Percentiles rank a stretch among this genome's conserved stretches.
phyloP scores from a whole-genome alignment of 106 monocot species.

The Xerophyta viscosa region DNA sequence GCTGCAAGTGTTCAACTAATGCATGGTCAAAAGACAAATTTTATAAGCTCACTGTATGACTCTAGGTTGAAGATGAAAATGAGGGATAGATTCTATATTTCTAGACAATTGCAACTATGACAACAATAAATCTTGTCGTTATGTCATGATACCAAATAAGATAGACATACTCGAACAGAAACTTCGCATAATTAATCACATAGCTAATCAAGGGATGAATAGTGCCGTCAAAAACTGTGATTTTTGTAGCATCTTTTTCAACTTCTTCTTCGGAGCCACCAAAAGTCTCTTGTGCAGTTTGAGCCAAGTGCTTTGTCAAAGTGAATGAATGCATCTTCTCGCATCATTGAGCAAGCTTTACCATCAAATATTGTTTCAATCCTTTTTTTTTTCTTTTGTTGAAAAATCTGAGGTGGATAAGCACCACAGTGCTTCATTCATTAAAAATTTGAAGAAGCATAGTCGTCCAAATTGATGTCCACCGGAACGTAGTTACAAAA shows the following conservation, averaged over 20 bases:
- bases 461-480: too few species aligned
- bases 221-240: constrained; percentile 58
- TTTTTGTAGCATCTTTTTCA: constrained; percentile 68
- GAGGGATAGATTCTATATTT: too few species aligned
- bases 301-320: constrained; percentile 46
- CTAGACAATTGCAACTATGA: too few species aligned
- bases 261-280: constrained; percentile 63
- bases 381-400: too few species aligned
- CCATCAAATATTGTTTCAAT: constrained; percentile 60
- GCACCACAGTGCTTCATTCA: too few species aligned
- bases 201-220: constrained; percentile 32
- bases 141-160: not conserved
- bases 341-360: constrained; percentile 51
- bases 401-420: too few species aligned
- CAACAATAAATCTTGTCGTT: not conserved
- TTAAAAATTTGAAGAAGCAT: too few species aligned
- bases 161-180: constrained; percentile 22
- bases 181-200: constrained; percentile 34
- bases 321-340: constrained; percentile 29
- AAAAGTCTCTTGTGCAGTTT: constrained; percentile 61
- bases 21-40: too few species aligned
- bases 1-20: too few species aligned
- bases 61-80: too few species aligned
- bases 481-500: too few species aligned
- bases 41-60: too few species aligned